Evolutionary conservation across 768 basidiomycete species (phyloP).

Genomic region (Hericium erinaceus): DNA sequence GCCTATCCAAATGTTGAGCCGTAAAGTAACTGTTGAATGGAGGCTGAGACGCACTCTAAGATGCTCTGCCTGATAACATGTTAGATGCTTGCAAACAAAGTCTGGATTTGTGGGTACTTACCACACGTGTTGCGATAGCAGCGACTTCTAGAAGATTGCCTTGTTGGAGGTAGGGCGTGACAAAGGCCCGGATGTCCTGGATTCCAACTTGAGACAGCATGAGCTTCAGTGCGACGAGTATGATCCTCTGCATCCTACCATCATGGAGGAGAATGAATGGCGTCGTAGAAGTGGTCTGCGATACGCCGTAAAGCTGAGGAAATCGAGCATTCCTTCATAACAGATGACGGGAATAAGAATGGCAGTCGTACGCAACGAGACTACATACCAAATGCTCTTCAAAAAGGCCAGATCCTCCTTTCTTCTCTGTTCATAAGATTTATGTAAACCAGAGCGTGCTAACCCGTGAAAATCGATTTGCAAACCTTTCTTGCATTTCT

Average conservation of each 20-base stretch:
- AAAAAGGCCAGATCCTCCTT: constrained; percentile 2
- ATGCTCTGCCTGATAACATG: not conserved
- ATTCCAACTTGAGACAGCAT: not conserved
- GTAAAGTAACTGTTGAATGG: not conserved
- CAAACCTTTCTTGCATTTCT: constrained; percentile 2
- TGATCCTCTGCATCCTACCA: not conserved
- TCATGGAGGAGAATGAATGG: constrained; percentile 3
- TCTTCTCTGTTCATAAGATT: not conserved
- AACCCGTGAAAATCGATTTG: not conserved
- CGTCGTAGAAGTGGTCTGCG: not conserved
- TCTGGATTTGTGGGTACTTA: not conserved
- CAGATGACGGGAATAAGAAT: not conserved
- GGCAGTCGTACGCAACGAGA: not conserved
- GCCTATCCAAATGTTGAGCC: not conserved
- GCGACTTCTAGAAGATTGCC: constrained; percentile 7
- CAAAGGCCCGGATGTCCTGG: constrained; percentile 3
- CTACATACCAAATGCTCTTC: constrained; percentile 3
- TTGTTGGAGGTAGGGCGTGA: constrained; percentile 1
- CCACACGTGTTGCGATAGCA: constrained; percentile 4
- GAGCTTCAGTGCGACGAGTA: not conserved
- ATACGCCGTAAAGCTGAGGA: constrained; percentile 3
- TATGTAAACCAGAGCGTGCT: not conserved
- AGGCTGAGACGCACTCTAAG: not conserved
- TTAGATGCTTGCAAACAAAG: not conserved
- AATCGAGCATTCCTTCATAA: constrained; percentile 2